These are phyloP conservation scores for Candida maris DNA, from an alignment of 805 yeast species.

Conservation along the genomic window DNA sequence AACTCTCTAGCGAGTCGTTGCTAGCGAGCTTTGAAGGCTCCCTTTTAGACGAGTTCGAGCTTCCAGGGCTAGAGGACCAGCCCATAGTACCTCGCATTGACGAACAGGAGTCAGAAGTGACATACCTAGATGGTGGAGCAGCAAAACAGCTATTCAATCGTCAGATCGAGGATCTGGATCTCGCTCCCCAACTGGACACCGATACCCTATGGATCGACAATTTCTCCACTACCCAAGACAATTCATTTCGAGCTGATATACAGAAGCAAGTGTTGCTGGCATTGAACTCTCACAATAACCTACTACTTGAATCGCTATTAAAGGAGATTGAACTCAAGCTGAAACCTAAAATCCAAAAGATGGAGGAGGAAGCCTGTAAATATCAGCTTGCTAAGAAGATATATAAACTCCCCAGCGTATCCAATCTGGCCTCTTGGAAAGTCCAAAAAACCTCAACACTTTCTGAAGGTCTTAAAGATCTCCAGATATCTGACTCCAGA, in stretches of 20 bases:
- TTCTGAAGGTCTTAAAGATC: background rate
- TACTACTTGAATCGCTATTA: constrained; percentile 19
- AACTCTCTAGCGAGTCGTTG: constrained; percentile 18
- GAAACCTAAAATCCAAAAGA: constrained; percentile 19
- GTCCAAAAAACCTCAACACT: constrained; percentile 4
- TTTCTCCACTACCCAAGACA: constrained; percentile 4
- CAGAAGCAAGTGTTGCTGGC: constrained; percentile 16
- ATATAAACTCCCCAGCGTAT: constrained; percentile 28
- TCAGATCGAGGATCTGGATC: constrained; percentile 14
- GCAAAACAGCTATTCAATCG: constrained; percentile 18
- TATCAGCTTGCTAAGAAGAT: constrained; percentile 23
- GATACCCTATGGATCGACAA: constrained; percentile 8
- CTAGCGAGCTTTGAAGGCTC: constrained; percentile 10
- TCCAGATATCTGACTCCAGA: background rate
- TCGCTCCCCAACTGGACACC: constrained; percentile 3
- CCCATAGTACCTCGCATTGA: constrained; percentile 4
- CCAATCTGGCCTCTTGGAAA: constrained; percentile 14
- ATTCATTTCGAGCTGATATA: constrained; percentile 5
- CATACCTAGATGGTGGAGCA: constrained; percentile 16
- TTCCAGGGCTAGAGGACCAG: constrained; percentile 6
- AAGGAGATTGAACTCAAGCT: constrained; percentile 22
- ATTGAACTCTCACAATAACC: constrained; percentile 16
- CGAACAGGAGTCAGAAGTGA: constrained; percentile 4
- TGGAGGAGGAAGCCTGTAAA: constrained; percentile 20
- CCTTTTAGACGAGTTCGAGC: constrained; percentile 15